Evolutionary conservation across 441 rosid species (phyloP).

Genomic region (Omphalea diandra): DNA sequence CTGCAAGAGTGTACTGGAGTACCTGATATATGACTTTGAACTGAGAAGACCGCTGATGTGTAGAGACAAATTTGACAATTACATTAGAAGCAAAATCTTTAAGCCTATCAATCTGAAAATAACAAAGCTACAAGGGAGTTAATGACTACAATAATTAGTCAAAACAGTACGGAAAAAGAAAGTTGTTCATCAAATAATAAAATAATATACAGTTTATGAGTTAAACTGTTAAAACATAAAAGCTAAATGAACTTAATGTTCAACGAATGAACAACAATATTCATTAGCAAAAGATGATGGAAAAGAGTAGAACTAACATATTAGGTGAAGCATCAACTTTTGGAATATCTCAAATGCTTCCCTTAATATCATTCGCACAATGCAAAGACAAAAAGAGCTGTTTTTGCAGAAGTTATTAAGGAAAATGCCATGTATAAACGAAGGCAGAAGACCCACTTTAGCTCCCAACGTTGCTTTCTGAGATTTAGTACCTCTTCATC

Average conservation of each 20-base stretch:
- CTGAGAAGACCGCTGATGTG: too few relatives aligned
- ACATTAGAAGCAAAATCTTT: too few relatives aligned
- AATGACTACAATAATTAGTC: too few relatives aligned
- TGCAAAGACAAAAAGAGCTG: conserved; percentile 4
- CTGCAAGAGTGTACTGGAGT: too few relatives aligned
- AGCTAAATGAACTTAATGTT: not conserved
- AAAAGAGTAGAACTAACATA: conserved; percentile 57
- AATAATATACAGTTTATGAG: not conserved
- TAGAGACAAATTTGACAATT: too few relatives aligned
- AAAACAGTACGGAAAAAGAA: too few relatives aligned
- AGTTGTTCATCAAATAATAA: too few relatives aligned
- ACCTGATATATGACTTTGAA: too few relatives aligned
- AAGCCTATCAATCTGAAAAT: too few relatives aligned
- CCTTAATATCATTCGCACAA: conserved; percentile 26
- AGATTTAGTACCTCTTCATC: conserved; percentile 61
- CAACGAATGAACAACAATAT: not conserved
- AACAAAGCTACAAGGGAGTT: too few relatives aligned
- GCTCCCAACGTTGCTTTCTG: conserved; percentile 43
- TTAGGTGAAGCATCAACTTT: conserved; percentile 33
- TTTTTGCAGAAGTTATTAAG: not conserved
- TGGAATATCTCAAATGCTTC: conserved; percentile 34
- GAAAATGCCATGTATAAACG: not conserved
- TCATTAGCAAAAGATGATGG: not conserved
- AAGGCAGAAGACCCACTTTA: conserved; percentile 33
- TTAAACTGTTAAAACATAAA: not conserved